Percentiles rank a stretch among this genome's conserved stretches.
These are phyloP conservation scores for Triglochin maritima DNA, from an alignment of 106 monocot genomes.

Conservation along the genomic window DNA sequence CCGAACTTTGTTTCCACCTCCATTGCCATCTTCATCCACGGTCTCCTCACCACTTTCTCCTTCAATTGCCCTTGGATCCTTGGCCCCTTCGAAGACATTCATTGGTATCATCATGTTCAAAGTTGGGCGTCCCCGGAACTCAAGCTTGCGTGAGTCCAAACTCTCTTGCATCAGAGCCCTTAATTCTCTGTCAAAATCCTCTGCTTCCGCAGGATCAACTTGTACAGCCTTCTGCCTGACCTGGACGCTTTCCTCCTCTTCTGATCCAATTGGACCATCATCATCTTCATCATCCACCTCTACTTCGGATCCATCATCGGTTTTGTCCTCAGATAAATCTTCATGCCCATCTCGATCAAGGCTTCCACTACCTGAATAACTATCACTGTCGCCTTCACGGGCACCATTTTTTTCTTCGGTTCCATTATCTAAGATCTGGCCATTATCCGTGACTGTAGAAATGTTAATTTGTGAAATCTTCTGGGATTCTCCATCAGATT, in stretches of 20 bases:
- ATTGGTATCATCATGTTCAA: slow-evolving; percentile 96
- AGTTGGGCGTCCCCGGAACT: slow-evolving; percentile 52
- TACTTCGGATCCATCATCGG: slow-evolving; percentile 54
- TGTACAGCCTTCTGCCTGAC: slow-evolving; percentile 57
- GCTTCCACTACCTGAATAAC: slow-evolving; percentile 81
- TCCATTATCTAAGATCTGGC: slow-evolving; percentile 30
- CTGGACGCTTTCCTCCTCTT: slow-evolving; percentile 74
- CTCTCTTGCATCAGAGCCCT: slow-evolving; percentile 91
- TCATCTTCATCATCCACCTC: slow-evolving; percentile 73
- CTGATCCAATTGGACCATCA: slow-evolving; percentile 40
- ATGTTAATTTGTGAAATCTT: slow-evolving; percentile 11
- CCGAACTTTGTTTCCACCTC: slow-evolving; percentile 38
- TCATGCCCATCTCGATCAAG: slow-evolving; percentile 52
- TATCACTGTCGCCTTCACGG: slow-evolving; percentile 75
- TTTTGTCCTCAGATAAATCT: slow-evolving; percentile 61
- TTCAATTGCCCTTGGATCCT: slow-evolving; percentile 36
- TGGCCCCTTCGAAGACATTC: slow-evolving; percentile 83
- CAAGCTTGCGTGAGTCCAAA: slow-evolving; percentile 72
- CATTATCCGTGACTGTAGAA: slow-evolving; percentile 21
- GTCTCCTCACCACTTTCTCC: slow-evolving; percentile 91
- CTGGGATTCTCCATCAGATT: slow-evolving; percentile 53
- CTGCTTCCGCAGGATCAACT: slow-evolving; percentile 77
- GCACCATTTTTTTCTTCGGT: slow-evolving; percentile 35
- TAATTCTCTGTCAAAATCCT: slow-evolving; percentile 85
- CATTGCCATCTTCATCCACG: slow-evolving; percentile 51